These are phyloP conservation scores for Sphaerobolus stellatus DNA, from an alignment of 1,284 basidiomycete species.

Conservation along the genomic window DNA sequence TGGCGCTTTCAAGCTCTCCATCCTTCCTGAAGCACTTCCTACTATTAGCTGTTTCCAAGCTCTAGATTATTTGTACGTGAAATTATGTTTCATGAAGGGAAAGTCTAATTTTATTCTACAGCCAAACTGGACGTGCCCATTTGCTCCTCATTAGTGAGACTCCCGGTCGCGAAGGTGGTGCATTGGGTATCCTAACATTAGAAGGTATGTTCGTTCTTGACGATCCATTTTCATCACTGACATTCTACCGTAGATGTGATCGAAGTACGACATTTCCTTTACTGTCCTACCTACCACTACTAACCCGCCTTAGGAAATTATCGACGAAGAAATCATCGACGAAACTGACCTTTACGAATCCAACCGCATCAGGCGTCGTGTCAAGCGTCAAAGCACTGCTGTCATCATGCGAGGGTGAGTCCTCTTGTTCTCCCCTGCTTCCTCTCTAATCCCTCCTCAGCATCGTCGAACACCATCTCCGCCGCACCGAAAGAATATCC, in stretches of 20 bases:
- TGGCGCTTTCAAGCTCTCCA: slow-evolving; percentile 69
- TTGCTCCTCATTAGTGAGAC: slow-evolving; percentile 83
- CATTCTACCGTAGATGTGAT: slow-evolving; percentile 54
- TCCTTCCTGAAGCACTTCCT: slow-evolving; percentile 89
- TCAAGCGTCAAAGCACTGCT: slow-evolving; percentile 69
- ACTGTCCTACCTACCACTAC: neutral
- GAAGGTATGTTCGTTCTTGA: slow-evolving; percentile 52
- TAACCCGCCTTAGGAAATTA: slow-evolving; percentile 61
- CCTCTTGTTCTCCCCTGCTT: neutral
- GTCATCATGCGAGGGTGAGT: slow-evolving; percentile 79
- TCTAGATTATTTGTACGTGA: slow-evolving; percentile 76
- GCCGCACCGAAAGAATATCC: slow-evolving; percentile 5
- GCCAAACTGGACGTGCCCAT: slow-evolving; percentile 95
- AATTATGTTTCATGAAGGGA: neutral
- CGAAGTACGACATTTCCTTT: slow-evolving; percentile 41
- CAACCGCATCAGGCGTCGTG: slow-evolving; percentile 74
- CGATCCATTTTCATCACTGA: neutral
- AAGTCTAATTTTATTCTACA: slow-evolving; percentile 39
- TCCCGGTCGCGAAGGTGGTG: slow-evolving; percentile 80
- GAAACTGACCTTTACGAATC: slow-evolving; percentile 88
- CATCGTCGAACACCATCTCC: slow-evolving; percentile 10
- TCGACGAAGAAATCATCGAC: slow-evolving; percentile 86
- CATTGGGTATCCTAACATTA: slow-evolving; percentile 77
- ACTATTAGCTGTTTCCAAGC: slow-evolving; percentile 86
- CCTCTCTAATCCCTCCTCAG: slow-evolving; percentile 1